phyloP scores from a whole-genome alignment of 2,329 filamentous ascomycete species.

The Verticillium dahliae region DNA sequence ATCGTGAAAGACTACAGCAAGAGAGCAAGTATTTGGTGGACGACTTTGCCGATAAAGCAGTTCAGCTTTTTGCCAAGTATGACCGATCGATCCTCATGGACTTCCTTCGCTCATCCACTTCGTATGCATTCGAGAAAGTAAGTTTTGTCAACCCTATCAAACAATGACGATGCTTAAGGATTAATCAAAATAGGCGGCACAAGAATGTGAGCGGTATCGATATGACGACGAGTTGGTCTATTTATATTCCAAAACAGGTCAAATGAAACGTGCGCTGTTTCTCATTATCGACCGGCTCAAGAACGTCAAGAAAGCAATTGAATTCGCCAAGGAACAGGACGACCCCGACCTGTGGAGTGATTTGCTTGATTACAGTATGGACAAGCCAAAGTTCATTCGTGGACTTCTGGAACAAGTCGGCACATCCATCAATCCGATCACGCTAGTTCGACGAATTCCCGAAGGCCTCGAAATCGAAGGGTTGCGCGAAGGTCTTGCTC shows the following conservation, averaged over 20 bases:
- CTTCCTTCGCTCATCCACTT: constrained; percentile 76
- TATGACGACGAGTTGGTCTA: constrained; percentile 94
- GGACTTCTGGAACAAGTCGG: constrained; percentile 90
- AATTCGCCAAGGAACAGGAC: constrained; percentile 88
- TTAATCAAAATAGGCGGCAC: constrained; percentile 39
- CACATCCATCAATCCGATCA: constrained; percentile 87
- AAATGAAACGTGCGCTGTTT: constrained; percentile 84
- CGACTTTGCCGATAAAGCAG: constrained; percentile 77
- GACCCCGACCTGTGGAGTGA: constrained; percentile 94
- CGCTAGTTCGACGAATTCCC: constrained; percentile 82
- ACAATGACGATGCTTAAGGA: too few species aligned
- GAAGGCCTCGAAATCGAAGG: constrained; percentile 91
- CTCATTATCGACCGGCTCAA: constrained; percentile 91
- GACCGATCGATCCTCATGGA: constrained; percentile 77
- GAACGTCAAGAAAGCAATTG: constrained; percentile 87
- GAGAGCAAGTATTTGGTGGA: constrained; percentile 69
- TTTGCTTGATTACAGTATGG: constrained; percentile 91
- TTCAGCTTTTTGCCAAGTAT: constrained; percentile 80
- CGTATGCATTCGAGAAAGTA: constrained; percentile 78
- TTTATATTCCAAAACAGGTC: constrained; percentile 88
- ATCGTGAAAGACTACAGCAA: constrained; percentile 47
- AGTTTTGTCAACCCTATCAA: neutral
- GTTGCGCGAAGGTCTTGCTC: constrained; percentile 76
- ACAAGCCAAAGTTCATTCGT: constrained; percentile 91
- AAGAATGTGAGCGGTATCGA: constrained; percentile 72